Evolutionary conservation across 768 basidiomycete species (phyloP), one percentile per base, ranked within the genome.

Genomic region (Mycena indigotica): DNA sequence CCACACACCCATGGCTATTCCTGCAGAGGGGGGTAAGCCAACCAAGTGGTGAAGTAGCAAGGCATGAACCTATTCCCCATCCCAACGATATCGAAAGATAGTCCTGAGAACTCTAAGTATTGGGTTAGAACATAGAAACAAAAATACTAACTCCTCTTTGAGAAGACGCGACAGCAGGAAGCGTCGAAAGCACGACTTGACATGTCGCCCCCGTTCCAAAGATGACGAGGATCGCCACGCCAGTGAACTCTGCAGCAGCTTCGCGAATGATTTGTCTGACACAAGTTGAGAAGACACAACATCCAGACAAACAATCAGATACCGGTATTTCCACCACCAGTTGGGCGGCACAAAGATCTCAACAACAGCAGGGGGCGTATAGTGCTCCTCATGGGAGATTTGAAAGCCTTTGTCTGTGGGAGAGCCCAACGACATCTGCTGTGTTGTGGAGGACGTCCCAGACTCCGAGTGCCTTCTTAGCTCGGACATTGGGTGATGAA

Each of bases 231-330:
- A 84, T 72, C 79, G 81, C 78, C 16, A 78, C 77, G 21, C 84
- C 83, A 35, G 80, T 60, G 63, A 84, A 84, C 65, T 84, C 83
- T 23, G 82, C 84, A 5, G 76, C 74, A n/a, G 80, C 65, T 57
- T 73, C 71, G 30, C 71, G 69, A 16, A 74, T 60, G 52, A 68
- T 62, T 60, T 73, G 70, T 21, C 72, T 72, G 13, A 39, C 15
- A 13, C 38, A 50, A 28, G n/a, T 41, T 40, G 26, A 28, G 35
- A 26, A 15, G 52, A 26, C 28, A 28, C 24, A 13, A 32, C 3
- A 35, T 23, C 3, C 2, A 10, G 46, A 3, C 26, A 23, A n/a
- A 6, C 24, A 40, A 53, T 5, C 21, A 56, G 61, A 35, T 40
- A 72, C 70, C 67, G 67, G 53, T 70, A 72, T 46, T 61, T 67